A percentile compares a stretch with the other conserved stretches of the same genome.
Evolutionary conservation across 768 basidiomycete species (phyloP).

Genomic region (Mycena crocata): DNA sequence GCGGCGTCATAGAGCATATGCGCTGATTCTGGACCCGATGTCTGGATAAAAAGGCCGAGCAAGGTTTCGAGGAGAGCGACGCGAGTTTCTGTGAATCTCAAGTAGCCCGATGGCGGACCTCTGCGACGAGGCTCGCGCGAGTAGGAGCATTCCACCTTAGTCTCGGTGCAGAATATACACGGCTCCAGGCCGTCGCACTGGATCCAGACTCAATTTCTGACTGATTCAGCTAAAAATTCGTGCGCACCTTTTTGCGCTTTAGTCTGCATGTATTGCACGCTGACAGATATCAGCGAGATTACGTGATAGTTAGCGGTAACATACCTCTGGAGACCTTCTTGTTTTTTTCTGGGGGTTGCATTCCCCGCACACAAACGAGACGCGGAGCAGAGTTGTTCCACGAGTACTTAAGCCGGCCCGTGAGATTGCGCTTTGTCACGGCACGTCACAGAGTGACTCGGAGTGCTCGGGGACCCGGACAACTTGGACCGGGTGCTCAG

Average conservation of each 20-base stretch:
- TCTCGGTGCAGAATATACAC: conserved; percentile 44
- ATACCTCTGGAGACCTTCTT: conserved; percentile 40
- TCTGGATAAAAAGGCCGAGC: conserved; percentile 39
- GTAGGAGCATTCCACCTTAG: conserved; percentile 43
- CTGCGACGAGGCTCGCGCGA: conserved; percentile 44
- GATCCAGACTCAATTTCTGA: conserved; percentile 4
- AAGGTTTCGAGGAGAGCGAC: conserved; percentile 43
- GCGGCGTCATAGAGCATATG: conserved; percentile 13
- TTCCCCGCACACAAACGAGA: not conserved
- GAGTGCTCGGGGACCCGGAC: too few species aligned
- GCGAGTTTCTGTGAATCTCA: conserved; percentile 44
- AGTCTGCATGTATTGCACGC: conserved; percentile 47
- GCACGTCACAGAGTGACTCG: too few species aligned
- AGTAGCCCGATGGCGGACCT: conserved; percentile 45
- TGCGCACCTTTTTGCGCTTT: conserved; percentile 44
- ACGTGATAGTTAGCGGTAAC: not conserved
- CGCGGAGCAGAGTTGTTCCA: conserved; percentile 26
- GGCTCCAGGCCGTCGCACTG: conserved; percentile 47
- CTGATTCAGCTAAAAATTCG: too few species aligned
- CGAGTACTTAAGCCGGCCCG: too few species aligned
- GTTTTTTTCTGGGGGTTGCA: conserved; percentile 28
- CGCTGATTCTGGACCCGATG: conserved; percentile 9
- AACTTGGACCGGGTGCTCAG: too few species aligned
- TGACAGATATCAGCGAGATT: conserved; percentile 14
- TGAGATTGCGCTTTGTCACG: too few species aligned